Evolutionary conservation across 2,329 filamentous ascomycete genomes (phyloP).

Genomic region (Lasiodiplodia citricola): DNA sequence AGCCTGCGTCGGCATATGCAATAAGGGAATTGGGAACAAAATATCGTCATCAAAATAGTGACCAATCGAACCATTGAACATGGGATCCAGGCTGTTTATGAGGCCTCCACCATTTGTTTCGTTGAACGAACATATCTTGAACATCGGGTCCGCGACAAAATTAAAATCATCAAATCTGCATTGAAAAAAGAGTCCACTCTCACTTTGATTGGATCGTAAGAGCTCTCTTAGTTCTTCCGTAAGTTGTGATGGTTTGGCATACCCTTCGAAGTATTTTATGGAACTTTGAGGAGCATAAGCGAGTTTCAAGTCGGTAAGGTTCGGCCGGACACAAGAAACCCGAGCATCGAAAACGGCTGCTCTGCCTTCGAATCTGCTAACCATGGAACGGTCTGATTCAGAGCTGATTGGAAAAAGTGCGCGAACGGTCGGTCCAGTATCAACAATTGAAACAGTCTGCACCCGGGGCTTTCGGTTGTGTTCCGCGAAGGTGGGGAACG

Average conservation of each 20-base stretch:
- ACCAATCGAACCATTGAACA: no score
- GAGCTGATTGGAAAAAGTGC: neutral
- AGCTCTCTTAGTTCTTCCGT: neutral
- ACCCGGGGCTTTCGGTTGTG: neutral
- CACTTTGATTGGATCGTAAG: neutral
- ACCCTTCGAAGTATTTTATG: neutral
- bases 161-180: neutral
- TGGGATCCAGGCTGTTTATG: neutral
- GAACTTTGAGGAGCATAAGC: neutral
- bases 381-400: neutral
- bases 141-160: neutral
- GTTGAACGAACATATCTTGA: neutral
- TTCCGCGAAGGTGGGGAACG: neutral
- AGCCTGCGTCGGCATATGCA: no score
- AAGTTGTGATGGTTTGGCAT: neutral
- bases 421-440: neutral
- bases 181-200: neutral
- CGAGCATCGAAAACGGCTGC: constrained; percentile 9
- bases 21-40: no score
- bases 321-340: neutral
- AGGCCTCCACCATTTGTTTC: neutral
- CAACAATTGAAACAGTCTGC: neutral
- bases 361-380: neutral
- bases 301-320: neutral
- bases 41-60: no score